Evolutionary conservation across 805 yeast genomes (phyloP).

Genomic region (Spathaspora passalidarum): DNA sequence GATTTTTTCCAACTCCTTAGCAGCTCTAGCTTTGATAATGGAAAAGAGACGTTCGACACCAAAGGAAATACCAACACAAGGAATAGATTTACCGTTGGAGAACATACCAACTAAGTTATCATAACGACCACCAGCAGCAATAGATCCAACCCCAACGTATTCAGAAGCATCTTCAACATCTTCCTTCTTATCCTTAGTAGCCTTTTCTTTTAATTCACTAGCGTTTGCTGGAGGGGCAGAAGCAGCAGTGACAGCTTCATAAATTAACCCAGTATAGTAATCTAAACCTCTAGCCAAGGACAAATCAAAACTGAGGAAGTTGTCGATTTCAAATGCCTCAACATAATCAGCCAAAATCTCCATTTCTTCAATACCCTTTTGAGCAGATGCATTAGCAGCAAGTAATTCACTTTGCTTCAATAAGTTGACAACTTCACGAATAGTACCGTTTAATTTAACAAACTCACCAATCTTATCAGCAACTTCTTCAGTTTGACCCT

Average conservation of each 20-base stretch:
- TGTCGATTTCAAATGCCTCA: conserved; percentile 75
- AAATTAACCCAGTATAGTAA: conserved; percentile 94
- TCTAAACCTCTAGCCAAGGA: conserved; percentile 97
- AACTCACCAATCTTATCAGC: conserved; percentile 92
- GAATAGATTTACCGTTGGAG: conserved; percentile 85
- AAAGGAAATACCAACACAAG: conserved; percentile 96
- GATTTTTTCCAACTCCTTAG: conserved; percentile 54
- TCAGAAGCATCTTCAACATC: conserved; percentile 92
- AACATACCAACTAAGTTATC: conserved; percentile 97
- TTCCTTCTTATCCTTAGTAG: conserved; percentile 19
- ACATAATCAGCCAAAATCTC: conserved; percentile 67
- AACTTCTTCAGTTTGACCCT: conserved; percentile 84
- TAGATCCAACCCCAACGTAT: conserved; percentile 96
- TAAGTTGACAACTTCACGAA: conserved; percentile 55
- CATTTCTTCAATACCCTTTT: conserved; percentile 81
- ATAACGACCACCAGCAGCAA: conserved; percentile 98
- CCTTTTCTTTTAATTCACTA: conserved; percentile 54
- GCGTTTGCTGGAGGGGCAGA: conserved; percentile 94
- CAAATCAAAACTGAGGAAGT: conserved; percentile 77
- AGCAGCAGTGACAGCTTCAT: conserved; percentile 92
- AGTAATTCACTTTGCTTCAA: conserved; percentile 60
- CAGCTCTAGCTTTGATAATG: conserved; percentile 73
- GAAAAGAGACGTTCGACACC: conserved; percentile 96
- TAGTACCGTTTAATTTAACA: conserved; percentile 80
- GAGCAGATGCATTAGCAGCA: conserved; percentile 66